A percentile compares a stretch with the other conserved stretches of the same genome.
Evolutionary conservation across 2,329 filamentous ascomycete species (phyloP).

Genomic region (Ceratocystis eucalypticola): DNA sequence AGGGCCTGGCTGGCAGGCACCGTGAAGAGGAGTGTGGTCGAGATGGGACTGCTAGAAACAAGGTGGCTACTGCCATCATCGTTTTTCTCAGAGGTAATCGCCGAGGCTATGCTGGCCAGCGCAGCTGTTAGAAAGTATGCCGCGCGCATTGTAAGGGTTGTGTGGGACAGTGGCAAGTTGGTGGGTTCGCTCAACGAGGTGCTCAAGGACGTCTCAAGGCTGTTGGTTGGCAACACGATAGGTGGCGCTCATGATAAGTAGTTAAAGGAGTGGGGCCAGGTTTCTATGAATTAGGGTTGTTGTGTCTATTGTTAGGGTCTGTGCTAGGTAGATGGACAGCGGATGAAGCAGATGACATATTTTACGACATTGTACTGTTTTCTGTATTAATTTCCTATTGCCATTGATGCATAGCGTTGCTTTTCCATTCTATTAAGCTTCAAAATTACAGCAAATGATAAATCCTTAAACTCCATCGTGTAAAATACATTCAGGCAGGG

Average conservation of each 20-base stretch:
- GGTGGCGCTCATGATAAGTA: background rate
- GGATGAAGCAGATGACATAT: no score
- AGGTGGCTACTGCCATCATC: slow-evolving; percentile 22
- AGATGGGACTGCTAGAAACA: slow-evolving; percentile 33
- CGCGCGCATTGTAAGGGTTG: background rate
- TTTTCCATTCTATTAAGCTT: background rate
- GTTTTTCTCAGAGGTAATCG: slow-evolving; percentile 17
- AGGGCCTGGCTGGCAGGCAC: slow-evolving; percentile 33
- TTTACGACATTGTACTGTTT: no score
- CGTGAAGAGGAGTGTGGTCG: slow-evolving; percentile 32
- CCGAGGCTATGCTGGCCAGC: slow-evolving; percentile 26
- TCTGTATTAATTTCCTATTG: no score
- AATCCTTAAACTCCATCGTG: background rate
- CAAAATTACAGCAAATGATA: background rate
- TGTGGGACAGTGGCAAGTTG: background rate
- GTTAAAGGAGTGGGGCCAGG: background rate
- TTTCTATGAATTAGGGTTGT: background rate
- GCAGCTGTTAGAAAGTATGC: slow-evolving; percentile 25
- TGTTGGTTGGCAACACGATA: background rate
- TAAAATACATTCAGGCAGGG: background rate
- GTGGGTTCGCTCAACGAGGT: background rate
- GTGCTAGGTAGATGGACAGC: no score
- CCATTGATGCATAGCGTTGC: background rate
- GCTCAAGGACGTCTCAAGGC: background rate
- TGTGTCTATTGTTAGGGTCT: background rate